phyloP scores from a whole-genome alignment of 257 asterid genomes.

The Solanum etuberosum region DNA sequence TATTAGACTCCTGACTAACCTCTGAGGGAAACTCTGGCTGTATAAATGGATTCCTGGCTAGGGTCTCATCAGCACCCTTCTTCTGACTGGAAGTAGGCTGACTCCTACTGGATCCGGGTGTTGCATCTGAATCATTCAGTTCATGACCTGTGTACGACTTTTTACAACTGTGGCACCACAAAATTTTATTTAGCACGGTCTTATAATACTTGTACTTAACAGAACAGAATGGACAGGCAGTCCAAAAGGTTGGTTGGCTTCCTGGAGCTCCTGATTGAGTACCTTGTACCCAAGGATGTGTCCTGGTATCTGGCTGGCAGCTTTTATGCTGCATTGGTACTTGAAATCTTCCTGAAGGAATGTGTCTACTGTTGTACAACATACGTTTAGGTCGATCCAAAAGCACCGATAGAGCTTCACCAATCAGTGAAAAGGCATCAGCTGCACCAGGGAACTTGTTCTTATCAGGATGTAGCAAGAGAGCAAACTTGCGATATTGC shows the following conservation, averaged over 20 bases:
- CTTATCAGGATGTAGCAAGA: conserved; percentile 54
- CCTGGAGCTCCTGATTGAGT: conserved; percentile 3
- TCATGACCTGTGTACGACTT: conserved; percentile 9
- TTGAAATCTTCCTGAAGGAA: conserved; percentile 12
- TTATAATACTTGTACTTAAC: conserved; percentile 11
- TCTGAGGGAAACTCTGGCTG: conserved; percentile 1
- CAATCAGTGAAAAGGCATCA: conserved; percentile 42
- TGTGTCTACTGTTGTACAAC: conserved; percentile 12
- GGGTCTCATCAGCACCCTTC: background rate
- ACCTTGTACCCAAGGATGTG: conserved; percentile 19
- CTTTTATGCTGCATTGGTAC: conserved; percentile 2
- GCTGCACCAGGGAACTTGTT: conserved; percentile 46
- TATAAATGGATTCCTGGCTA: background rate
- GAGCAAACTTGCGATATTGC: conserved; percentile 37
- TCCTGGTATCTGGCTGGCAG: conserved; percentile 14
- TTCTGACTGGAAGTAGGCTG: conserved; percentile 1
- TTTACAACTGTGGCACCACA: conserved; percentile 20
- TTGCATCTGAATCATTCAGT: conserved; percentile 7
- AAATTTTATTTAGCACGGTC: conserved; percentile 1
- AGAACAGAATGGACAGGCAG: conserved; percentile 24
- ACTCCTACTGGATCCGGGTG: background rate
- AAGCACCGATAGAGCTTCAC: conserved; percentile 40
- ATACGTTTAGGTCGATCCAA: conserved; percentile 16
- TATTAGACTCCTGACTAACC: background rate
- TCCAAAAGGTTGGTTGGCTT: conserved; percentile 25